These are phyloP conservation scores for Schwanniomyces vanrijiae DNA, from an alignment of 805 yeast genomes.

Conservation along the genomic window DNA sequence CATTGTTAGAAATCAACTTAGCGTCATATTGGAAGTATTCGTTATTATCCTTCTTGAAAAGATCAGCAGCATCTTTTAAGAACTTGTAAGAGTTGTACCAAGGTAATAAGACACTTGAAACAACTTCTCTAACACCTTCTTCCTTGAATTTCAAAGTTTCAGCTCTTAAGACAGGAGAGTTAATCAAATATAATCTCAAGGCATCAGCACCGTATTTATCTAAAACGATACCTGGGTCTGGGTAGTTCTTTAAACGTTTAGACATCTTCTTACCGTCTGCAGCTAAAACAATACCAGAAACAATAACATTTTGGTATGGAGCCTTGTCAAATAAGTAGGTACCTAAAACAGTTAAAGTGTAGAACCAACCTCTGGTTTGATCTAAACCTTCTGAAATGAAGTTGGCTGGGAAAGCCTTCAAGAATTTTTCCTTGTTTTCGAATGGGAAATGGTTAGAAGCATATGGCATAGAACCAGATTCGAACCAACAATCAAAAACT, in stretches of 20 bases:
- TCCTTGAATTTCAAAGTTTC: conserved; percentile 96
- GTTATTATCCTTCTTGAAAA: conserved; percentile 73
- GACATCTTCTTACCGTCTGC: conserved; percentile 99
- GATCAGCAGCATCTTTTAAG: conserved; percentile 89
- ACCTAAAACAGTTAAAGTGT: conserved; percentile 93
- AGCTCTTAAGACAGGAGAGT: conserved; percentile 96
- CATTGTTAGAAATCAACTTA: conserved; percentile 66
- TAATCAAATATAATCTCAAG: conserved; percentile 89
- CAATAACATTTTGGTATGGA: conserved; percentile 94
- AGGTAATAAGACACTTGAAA: conserved; percentile 91
- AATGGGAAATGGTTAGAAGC: conserved; percentile 97
- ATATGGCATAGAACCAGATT: conserved; percentile 98
- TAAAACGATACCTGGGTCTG: conserved; percentile 84
- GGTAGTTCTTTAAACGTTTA: conserved; percentile 95
- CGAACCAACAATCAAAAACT: conserved; percentile 99
- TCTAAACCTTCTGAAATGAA: conserved; percentile 98
- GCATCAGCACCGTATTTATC: conserved; percentile 97
- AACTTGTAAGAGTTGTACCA: conserved; percentile 99
- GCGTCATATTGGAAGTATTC: conserved; percentile 74
- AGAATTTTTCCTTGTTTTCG: conserved; percentile 73
- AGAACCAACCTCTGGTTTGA: conserved; percentile 99
- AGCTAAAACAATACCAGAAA: conserved; percentile 94
- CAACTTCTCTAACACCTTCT: conserved; percentile 98
- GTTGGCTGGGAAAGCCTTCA: conserved; percentile 87
- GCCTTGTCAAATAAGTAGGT: conserved; percentile 89